Percentiles rank a stretch among this genome's conserved stretches.
These are phyloP conservation scores for Aureobasidium lini DNA, from an alignment of 2,329 filamentous ascomycete genomes.

Conservation along the genomic window DNA sequence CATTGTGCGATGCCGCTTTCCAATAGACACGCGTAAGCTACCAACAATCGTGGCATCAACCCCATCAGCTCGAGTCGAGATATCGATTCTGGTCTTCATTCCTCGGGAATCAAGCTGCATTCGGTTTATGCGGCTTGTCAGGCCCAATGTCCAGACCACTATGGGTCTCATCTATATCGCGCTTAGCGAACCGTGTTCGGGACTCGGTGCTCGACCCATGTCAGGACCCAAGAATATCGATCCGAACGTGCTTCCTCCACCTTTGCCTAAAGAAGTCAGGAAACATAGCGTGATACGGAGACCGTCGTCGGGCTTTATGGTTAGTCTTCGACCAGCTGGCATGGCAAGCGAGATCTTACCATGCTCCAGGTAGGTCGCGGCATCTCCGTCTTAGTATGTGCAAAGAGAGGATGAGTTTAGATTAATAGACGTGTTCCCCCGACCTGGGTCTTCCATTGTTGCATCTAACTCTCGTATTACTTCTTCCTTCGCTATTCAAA, in stretches of 20 bases:
- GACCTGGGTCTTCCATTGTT: not conserved
- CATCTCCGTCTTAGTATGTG: not conserved
- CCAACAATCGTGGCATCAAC: not conserved
- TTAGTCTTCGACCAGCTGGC: not conserved
- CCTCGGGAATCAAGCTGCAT: not conserved
- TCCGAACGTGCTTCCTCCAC: not conserved
- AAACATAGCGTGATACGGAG: conserved; percentile 3
- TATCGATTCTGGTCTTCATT: not conserved
- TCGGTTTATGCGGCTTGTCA: not conserved
- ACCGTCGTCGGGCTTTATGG: not conserved
- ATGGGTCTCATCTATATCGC: conserved; percentile 1
- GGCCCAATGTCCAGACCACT: not conserved
- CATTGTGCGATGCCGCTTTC: not conserved
- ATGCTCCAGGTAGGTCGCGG: not conserved
- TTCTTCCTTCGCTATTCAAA: not conserved
- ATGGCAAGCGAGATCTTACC: not conserved
- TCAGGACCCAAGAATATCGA: not conserved
- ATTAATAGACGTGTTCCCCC: conserved; percentile 1
- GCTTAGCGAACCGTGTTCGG: conserved; percentile 7
- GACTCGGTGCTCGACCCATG: not conserved
- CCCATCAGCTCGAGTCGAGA: not conserved
- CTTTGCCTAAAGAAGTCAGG: not conserved
- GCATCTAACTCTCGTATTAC: not conserved
- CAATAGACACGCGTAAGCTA: conserved; percentile 5
- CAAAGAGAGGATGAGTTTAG: not conserved